Conservation (phyloP, 371 early-diverging fungal genomes). For the Neoconidiobolus thromboides region DNA sequence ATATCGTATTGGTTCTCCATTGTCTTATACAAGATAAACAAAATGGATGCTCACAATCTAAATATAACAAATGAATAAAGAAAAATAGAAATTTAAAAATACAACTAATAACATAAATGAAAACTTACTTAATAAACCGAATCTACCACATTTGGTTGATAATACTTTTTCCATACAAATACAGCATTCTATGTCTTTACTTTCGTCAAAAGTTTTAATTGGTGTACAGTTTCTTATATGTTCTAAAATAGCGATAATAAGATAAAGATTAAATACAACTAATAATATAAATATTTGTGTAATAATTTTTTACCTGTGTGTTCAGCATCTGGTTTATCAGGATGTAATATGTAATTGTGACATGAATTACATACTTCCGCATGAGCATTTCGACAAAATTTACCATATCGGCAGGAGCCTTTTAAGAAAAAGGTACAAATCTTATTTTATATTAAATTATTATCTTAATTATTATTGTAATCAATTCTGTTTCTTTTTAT, state of each 20-base stretch:
- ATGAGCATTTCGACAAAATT: background rate
- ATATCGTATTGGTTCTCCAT: constrained; percentile 21
- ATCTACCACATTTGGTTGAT: constrained; percentile 21
- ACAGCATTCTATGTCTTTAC: constrained; percentile 19
- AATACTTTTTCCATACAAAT: constrained; percentile 27
- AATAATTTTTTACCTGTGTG: background rate
- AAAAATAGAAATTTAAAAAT: background rate
- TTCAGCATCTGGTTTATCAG: background rate
- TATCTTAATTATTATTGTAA: no score
- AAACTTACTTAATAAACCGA: constrained; percentile 24
- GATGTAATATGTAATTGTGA: background rate
- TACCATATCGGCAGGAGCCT: background rate
- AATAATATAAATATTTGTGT: background rate
- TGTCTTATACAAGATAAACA: constrained; percentile 30
- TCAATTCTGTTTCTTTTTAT: no score
- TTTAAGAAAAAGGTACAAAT: constrained; percentile 2
- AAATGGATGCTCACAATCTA: constrained; percentile 30
- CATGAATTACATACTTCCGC: background rate
- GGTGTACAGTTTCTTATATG: background rate
- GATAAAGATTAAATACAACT: background rate
- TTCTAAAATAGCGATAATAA: background rate
- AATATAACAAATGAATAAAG: background rate
- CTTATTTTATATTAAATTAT: background rate
- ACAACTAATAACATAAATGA: background rate
- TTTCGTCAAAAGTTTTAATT: background rate